Conservation (phyloP, 1,139 yeast genomes). For the Lodderomyces jiufengensis region DNA sequence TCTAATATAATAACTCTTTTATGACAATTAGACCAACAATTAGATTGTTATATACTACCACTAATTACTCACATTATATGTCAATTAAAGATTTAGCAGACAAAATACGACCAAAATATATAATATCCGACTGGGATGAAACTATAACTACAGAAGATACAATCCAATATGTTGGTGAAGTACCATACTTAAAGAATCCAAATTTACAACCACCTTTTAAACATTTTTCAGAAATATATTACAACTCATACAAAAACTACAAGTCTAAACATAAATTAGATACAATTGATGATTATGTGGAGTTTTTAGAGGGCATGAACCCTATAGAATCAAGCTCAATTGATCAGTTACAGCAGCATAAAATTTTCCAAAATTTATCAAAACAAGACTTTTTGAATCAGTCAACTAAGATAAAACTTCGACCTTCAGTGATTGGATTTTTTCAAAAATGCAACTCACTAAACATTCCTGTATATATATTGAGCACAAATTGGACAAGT, state of each 20-base stretch:
- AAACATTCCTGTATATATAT: conserved; percentile 39
- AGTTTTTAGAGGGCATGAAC: conserved; percentile 43
- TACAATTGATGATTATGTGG: conserved; percentile 29
- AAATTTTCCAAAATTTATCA: conserved; percentile 45
- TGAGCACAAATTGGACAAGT: conserved; percentile 68
- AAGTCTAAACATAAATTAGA: conserved; percentile 19
- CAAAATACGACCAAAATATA: conserved; percentile 8
- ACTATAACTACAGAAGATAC: conserved; percentile 62
- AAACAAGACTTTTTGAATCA: conserved; percentile 27
- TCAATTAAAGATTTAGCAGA: background rate
- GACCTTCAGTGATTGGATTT: conserved; percentile 43
- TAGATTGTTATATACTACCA: too few relatives aligned
- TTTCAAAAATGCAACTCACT: conserved; percentile 20
- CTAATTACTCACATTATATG: background rate
- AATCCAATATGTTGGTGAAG: conserved; percentile 46
- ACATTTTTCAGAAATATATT: conserved; percentile 45
- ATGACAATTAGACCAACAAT: too few relatives aligned
- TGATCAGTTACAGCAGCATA: conserved; percentile 34
- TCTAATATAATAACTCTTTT: too few relatives aligned
- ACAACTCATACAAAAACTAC: conserved; percentile 30
- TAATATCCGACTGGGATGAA: conserved; percentile 69
- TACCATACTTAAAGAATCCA: conserved; percentile 44
- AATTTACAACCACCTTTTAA: conserved; percentile 36
- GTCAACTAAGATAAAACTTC: conserved; percentile 35
- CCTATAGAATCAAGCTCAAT: conserved; percentile 52